phyloP scores from a whole-genome alignment of 2,329 filamentous ascomycete species.

The Trichoderma afroharzianum region DNA sequence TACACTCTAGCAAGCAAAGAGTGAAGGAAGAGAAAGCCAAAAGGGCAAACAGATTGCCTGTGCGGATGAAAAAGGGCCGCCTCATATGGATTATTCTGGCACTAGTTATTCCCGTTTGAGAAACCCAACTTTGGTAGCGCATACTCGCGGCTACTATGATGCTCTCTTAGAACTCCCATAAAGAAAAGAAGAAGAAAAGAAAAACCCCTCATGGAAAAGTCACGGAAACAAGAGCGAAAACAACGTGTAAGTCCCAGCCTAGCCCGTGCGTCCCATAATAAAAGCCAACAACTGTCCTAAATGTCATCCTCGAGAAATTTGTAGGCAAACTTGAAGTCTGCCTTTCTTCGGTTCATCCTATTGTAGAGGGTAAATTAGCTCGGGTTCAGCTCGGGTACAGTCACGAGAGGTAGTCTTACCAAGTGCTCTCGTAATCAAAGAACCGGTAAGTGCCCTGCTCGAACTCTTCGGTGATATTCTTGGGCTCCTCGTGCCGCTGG shows the following conservation, averaged over 20 bases:
- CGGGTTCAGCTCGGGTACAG: neutral
- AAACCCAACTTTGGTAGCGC: slow-evolving; percentile 17
- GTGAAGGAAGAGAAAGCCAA: neutral
- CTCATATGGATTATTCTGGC: slow-evolving; percentile 11
- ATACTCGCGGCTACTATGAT: slow-evolving; percentile 10
- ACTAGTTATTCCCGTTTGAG: slow-evolving; percentile 13
- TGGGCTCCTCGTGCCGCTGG: slow-evolving; percentile 95
- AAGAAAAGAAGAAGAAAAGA: neutral
- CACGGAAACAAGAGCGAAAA: slow-evolving; percentile 11
- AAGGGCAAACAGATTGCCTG: neutral
- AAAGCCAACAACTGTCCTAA: slow-evolving; percentile 29
- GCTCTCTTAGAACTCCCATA: slow-evolving; percentile 17
- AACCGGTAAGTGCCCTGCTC: slow-evolving; percentile 99
- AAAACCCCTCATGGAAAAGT: neutral
- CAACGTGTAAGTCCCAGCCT: neutral
- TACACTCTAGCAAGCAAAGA: neutral
- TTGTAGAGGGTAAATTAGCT: slow-evolving; percentile 8
- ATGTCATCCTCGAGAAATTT: slow-evolving; percentile 96
- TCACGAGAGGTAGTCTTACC: slow-evolving; percentile 55
- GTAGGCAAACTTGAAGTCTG: slow-evolving; percentile 97
- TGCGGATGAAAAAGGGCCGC: neutral
- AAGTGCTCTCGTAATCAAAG: slow-evolving; percentile 99
- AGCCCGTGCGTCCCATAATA: slow-evolving; percentile 6
- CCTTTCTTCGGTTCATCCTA: slow-evolving; percentile 99
- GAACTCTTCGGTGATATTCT: slow-evolving; percentile 97